These are phyloP conservation scores for Neofusicoccum kwambonambiense DNA, from an alignment of 2,329 filamentous ascomycete species.

Conservation along the genomic window DNA sequence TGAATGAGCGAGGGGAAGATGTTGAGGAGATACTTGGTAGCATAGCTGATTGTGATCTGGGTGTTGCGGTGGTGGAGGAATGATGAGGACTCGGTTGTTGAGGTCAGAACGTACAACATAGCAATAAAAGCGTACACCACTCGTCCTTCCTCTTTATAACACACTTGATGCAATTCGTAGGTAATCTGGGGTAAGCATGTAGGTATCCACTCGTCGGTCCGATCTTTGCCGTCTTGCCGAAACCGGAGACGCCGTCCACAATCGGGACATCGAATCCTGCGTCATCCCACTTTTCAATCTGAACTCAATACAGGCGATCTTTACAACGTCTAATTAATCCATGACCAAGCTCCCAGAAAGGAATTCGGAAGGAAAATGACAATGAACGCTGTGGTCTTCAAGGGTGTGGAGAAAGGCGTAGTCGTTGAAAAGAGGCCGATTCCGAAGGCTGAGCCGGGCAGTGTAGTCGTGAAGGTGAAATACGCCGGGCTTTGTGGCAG, in stretches of 20 bases:
- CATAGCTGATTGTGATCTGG: slow-evolving; percentile 67
- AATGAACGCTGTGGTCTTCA: slow-evolving; percentile 90
- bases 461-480: slow-evolving; percentile 80
- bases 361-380: neutral
- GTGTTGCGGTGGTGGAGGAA: slow-evolving; percentile 52
- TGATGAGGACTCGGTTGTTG: neutral
- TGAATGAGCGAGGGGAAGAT: slow-evolving; percentile 55
- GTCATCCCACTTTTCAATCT: neutral
- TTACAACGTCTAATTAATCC: too few species aligned
- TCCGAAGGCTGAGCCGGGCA: slow-evolving; percentile 68
- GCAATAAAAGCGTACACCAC: too few species aligned
- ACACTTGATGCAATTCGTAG: too few species aligned
- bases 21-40: slow-evolving; percentile 60
- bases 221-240: neutral
- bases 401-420: slow-evolving; percentile 67
- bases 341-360: neutral
- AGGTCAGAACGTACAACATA: neutral
- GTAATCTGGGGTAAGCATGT: too few species aligned
- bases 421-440: slow-evolving; percentile 77
- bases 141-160: too few species aligned
- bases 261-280: neutral
- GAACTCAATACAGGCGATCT: neutral
- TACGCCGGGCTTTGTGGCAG: slow-evolving; percentile 86
- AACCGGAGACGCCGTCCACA: neutral
- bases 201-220: too few species aligned